Evolutionary conservation across 306 rosid genomes (phyloP), one percentile per base, ranked within the genome.

Genomic region (Rubus parviflorus): DNA sequence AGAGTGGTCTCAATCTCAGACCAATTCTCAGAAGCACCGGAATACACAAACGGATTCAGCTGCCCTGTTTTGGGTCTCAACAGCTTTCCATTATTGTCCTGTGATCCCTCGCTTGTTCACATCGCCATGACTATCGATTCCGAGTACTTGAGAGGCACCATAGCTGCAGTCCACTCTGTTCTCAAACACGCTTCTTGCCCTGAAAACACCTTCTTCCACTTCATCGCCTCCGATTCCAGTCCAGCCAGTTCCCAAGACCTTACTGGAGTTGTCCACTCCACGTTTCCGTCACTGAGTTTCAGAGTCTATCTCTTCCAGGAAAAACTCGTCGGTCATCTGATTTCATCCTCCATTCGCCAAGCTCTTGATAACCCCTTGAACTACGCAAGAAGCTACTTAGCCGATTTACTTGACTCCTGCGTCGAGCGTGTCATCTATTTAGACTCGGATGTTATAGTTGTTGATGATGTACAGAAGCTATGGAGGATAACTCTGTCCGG

Each of bases 311-410:
- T 72, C 16, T 95, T 95, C 73, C 82, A 52, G 23, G 87, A 87
- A 64, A 81, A 79, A 13, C 2, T 68, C 0, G 97, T 95, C 11
- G 70, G 65, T 0, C 72, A 86, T 80, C 93, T 89, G n/a, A 95
- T 95, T 7, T 92, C 99, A 0, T 83, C 97, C 51, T 89, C 97
- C 19, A 84, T 92, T 60, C 87, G 99, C 16, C 85, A 82, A 61
- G 99, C 97, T 64, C 90, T 95, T 40, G 93, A 92, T 67, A 90
- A 82, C 38, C 97, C 97, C 3, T 84, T 92, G 74, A 95, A 95
- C 86, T 95, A 95, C 68, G 99, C 97, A 30, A 85, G 99, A 75
- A 95, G 88, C 72, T 95, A 95, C 84, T 80, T 95, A 0, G 93
- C 92, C 17, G 89, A 91, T 72, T 81, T 95, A 73, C 91, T 95